A percentile compares a stretch with the other conserved stretches of the same genome.
phyloP scores from a whole-genome alignment of 495 filamentous ascomycete genomes.

The Mytilinidion resinicola region DNA sequence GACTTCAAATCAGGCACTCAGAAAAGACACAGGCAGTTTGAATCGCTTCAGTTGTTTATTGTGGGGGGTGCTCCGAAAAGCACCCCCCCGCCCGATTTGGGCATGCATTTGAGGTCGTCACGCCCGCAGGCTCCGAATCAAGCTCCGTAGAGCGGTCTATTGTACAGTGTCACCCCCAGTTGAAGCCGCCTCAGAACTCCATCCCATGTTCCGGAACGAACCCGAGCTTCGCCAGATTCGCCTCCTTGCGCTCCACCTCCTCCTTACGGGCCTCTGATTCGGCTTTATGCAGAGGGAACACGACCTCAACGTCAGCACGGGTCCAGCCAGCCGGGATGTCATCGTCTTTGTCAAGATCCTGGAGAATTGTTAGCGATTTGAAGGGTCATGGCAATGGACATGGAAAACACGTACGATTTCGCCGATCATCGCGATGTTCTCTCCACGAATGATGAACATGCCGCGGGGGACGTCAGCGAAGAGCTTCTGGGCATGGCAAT shows the following conservation, averaged over 20 bases:
- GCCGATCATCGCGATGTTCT: constrained; percentile 86
- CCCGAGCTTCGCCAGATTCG: constrained; percentile 64
- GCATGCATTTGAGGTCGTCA: too few species aligned
- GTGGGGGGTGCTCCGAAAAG: too few species aligned
- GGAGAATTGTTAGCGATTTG: constrained; percentile 6
- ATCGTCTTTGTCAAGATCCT: constrained; percentile 93
- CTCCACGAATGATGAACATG: constrained; percentile 82
- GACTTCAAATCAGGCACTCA: too few species aligned
- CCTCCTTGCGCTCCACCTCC: constrained; percentile 59
- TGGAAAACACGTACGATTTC: constrained; percentile 62
- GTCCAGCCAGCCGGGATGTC: constrained; percentile 53
- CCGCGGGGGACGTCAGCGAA: constrained; percentile 81
- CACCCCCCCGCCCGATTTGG: too few species aligned
- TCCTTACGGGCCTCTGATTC: constrained; percentile 60
- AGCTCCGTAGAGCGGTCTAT: too few species aligned
- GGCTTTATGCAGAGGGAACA: constrained; percentile 65
- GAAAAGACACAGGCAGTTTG: too few species aligned
- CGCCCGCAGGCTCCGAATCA: too few species aligned
- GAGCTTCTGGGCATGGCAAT: constrained; percentile 47
- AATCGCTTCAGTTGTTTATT: too few species aligned
- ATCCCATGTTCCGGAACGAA: constrained; percentile 59
- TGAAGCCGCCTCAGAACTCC: not conserved
- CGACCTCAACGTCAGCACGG: constrained; percentile 59
- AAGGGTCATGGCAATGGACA: not conserved
- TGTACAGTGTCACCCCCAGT: too few species aligned